Percentiles rank a stretch among this genome's conserved stretches.
Evolutionary conservation across 2,329 filamentous ascomycete species (phyloP).

Genomic region (Exophiala sp.): DNA sequence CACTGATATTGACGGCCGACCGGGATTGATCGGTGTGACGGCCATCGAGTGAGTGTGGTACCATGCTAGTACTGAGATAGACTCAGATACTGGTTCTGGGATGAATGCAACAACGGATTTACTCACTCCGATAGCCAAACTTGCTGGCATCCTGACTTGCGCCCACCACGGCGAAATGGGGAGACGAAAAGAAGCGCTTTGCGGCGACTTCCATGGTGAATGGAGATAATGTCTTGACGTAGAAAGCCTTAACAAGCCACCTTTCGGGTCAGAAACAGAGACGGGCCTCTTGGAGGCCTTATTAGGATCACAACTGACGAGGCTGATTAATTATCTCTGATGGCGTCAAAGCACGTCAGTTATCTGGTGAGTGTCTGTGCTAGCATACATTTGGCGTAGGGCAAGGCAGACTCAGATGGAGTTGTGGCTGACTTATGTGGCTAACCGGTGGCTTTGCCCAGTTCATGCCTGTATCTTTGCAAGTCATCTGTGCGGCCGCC

Average conservation of each 20-base stretch:
- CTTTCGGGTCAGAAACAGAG: too few species aligned
- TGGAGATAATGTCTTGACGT: not conserved
- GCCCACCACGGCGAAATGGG: constrained; percentile 82
- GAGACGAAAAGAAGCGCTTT: constrained; percentile 73
- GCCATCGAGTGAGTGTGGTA: constrained; percentile 73
- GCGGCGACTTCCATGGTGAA: constrained; percentile 63
- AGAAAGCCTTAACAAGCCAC: not conserved
- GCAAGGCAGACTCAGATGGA: constrained; percentile 15
- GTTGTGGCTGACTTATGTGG: constrained; percentile 5
- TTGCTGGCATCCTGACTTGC: constrained; percentile 81
- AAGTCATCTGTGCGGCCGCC: too few species aligned
- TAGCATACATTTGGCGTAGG: too few species aligned
- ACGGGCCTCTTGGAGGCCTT: too few species aligned
- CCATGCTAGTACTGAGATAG: constrained; percentile 74
- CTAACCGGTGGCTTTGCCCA: too few species aligned
- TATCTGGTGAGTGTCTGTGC: too few species aligned
- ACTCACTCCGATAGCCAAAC: constrained; percentile 62
- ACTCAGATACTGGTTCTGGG: constrained; percentile 14
- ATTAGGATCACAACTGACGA: too few species aligned
- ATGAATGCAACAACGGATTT: constrained; percentile 3
- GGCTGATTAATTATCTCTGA: too few species aligned
- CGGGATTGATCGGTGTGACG: constrained; percentile 80
- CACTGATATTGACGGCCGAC: constrained; percentile 61
- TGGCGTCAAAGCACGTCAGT: too few species aligned
- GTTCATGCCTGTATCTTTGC: too few species aligned